Percentiles rank a stretch among this genome's conserved stretches.
Evolutionary conservation across 108 stramenopile genomes (phyloP).

Genomic region (Fragilariopsis cylindrus): DNA sequence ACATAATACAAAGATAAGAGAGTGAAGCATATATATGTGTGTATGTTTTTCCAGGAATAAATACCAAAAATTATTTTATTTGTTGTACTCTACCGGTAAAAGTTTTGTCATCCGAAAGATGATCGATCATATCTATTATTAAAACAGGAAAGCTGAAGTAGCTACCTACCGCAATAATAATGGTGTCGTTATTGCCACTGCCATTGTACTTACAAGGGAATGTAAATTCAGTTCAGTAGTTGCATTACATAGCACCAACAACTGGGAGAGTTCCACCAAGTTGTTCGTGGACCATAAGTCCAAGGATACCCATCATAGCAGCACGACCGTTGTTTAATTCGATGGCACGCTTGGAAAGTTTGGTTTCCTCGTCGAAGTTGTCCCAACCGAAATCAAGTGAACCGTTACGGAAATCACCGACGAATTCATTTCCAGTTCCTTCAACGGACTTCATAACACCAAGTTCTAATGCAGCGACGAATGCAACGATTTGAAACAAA

Average conservation of each 20-base stretch:
- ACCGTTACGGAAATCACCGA: conserved; percentile 81
- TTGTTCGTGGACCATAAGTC: conserved; percentile 84
- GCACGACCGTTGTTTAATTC: conserved; percentile 91
- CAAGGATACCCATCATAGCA: conserved; percentile 89
- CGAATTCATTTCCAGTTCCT: conserved; percentile 55
- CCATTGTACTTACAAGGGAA: no score
- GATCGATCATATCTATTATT: background rate
- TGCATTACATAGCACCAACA: conserved; percentile 5
- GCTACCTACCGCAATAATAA: background rate
- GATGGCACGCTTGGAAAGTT: conserved; percentile 80
- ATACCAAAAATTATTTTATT: no score
- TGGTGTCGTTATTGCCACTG: no score
- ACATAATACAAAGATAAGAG: no score
- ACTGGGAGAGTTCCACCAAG: conserved; percentile 43
- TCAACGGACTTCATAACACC: conserved; percentile 67
- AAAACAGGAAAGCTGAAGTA: conserved; percentile 4
- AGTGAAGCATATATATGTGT: no score
- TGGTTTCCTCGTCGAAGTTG: conserved; percentile 55
- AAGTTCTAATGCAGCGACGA: conserved; percentile 69
- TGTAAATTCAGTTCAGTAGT: no score
- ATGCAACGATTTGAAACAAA: conserved; percentile 62
- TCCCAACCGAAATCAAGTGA: conserved; percentile 81
- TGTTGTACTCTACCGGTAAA: no score
- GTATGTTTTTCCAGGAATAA: no score
- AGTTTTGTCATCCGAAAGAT: no score